Conservation (phyloP, 306 rosid genomes). For the Erythrophleum fordii region DNA sequence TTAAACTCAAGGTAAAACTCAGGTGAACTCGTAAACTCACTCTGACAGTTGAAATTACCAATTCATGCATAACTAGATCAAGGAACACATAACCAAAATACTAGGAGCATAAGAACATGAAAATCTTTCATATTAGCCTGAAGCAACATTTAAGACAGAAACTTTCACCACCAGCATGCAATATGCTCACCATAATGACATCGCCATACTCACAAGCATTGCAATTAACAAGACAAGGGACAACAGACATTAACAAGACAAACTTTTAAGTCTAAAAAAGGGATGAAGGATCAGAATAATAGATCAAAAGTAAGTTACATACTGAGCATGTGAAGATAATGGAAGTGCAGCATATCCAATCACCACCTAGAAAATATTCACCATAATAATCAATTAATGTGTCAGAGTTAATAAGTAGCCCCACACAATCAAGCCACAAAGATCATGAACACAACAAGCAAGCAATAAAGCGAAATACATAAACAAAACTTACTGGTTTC, state of each 20-base stretch:
- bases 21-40: background rate
- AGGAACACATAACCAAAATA: background rate
- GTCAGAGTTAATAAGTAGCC: constrained; percentile 25
- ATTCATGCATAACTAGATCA: constrained; percentile 8
- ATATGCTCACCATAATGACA: background rate
- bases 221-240: constrained; percentile 18
- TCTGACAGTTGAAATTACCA: constrained; percentile 12
- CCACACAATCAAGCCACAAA: constrained; percentile 14
- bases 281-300: constrained; percentile 29
- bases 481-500: constrained; percentile 70
- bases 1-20: background rate
- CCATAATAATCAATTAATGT: constrained; percentile 39
- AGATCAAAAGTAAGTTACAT: constrained; percentile 50
- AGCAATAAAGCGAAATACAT: constrained; percentile 31
- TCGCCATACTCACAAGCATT: background rate
- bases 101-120: background rate
- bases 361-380: constrained; percentile 67
- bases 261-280: constrained; percentile 25
- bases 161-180: background rate
- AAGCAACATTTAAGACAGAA: constrained; percentile 8
- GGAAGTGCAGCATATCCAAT: constrained; percentile 93
- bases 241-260: background rate
- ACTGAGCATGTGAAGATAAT: constrained; percentile 94
- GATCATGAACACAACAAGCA: constrained; percentile 30
- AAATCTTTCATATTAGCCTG: constrained; percentile 9